Base-by-base conservation (phyloP, 805 yeast species). In the Lachancea waltii region DNA sequence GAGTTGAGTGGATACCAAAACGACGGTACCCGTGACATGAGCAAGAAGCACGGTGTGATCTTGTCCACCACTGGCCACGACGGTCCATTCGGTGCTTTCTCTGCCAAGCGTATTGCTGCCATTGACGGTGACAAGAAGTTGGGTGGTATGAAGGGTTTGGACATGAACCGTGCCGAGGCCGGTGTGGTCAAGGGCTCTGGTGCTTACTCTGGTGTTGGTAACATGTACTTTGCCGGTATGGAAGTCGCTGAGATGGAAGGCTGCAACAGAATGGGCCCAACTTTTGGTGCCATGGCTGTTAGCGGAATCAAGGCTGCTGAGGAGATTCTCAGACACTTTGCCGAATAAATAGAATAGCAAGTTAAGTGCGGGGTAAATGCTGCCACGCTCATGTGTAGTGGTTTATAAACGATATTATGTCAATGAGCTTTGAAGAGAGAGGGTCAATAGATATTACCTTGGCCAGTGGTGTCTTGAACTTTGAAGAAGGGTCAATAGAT, bases 281-380 rank as follows among this genome's bases (percentile, higher is more conserved):
- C 87, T 27, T 81, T 81, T 49, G 87, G 86, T 43, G 87, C 87
- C 33, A 81, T 81, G 89, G 81, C 76, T 23, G 72, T 79, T 41
- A 75, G 83, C 19, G 90, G 90, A 51, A 80, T 81, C 49, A 79
- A 80, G 63, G 87, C 89, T 30, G 89, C 87, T 17, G 85, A 81
- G 33, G 61, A 58, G 33, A 58, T 58, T 44, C 46, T 58, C 50
- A 51, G 46, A 37, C 63, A 58, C 38, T 58, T 58, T 43, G 56
- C 60, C 30, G 33, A 10, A 13, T 35, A 35, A 33, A 27, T 27
- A 21, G 18, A 13, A 10, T n/a, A n/a, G n/a, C n/a, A n/a, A n/a
- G n/a, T n/a, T n/a, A n/a, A n/a, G n/a, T n/a, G n/a, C n/a, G n/a
- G n/a, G n/a, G n/a, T n/a, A n/a, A n/a, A n/a, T n/a, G n/a, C n/a